Evolutionary conservation across 2,329 filamentous ascomycete genomes (phyloP), one percentile per base, ranked within the genome.

Genomic region (Cladosporium sp.): DNA sequence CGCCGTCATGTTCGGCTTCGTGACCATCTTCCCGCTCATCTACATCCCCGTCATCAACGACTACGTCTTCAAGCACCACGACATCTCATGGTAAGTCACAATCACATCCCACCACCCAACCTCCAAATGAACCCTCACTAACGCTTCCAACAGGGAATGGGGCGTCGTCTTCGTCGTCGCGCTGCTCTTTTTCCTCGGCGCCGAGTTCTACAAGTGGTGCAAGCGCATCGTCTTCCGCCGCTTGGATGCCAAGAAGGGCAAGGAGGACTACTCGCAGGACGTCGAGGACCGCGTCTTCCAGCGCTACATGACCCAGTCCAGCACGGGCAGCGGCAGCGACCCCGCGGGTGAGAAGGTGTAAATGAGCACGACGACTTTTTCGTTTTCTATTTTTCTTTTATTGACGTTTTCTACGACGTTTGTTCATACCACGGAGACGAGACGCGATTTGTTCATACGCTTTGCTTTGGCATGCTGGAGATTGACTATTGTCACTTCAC

Each of bases 11-110:
- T 64, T 65, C 4, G 74, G 73, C 8, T 75, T 75, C 52, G 59
- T 74, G 16, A 71, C 71, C 33, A 69, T 76, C 22, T 75, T 76
- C 65, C 72, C 73, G 0, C 64, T 73, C 16, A 64, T 76, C 0
- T 89, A 89, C 61, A 86, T 88, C 49, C 85, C 85, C 0, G 79
- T 80, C 9, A 74, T 87, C 60, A 86, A 86, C 64, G 74, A 76
- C 7, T 70, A 73, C 1, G 83, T 87, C 0, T 87, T 87, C 67
- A 79, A 83, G 63, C 85, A 87, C 58, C 76, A 70, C 2, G 77
- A 78, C 0, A 87, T 87, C 52, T 75, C 70, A 6, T 85, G 82
- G 83, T 55, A 53, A 38, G 54, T 45, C 13, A 4, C 34, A 19
- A 41, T 22, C 22, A 38, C 7, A 49, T 40, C 49, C 9, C n/a